Evolutionary conservation across 2,329 filamentous ascomycete species (phyloP), one percentile per base, ranked within the genome.

Genomic region (Cladosporium velox): DNA sequence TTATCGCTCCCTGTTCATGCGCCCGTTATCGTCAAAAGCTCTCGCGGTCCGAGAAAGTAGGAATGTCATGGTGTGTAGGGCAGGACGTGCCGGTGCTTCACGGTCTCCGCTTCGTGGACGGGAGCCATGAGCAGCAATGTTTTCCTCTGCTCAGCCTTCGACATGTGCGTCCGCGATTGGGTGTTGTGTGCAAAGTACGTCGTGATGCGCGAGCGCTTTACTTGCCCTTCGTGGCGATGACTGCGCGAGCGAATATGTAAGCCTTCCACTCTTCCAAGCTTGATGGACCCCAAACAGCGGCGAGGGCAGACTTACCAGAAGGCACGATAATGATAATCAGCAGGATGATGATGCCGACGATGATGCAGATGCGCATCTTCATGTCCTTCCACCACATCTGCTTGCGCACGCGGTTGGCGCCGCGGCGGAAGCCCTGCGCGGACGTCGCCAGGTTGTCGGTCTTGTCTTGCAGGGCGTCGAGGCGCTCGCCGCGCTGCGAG

Each of bases 301-400:
- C 38, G 38, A 24, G 41, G 38, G 14, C 55, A 14, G 18, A 65
- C 69, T 71, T 88, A 97, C 94, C 92, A 73, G 90, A 86, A 71
- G 95, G 95, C 73, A 98, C 89, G 77, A 99, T 95, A 79, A 99
- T 98, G 79, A 99, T 87, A 73, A 96, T 83, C 72, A 99, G 87
- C 74, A 99, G 85, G 73, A 98, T 87, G 79, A 98, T 90, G 80
- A 99, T 91, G 76, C 93, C 95, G 67, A 89, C 85, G 77, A 96
- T 91, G 74, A 99, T 85, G 83, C 94, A 98, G 85, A 97, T 95
- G 80, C 95, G 90, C 95, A 99, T 99, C 88, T 98, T 98, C 92
- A 97, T 96, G 78, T 98, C 94, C 87, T 98, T 98, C 94, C 93
- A 98, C 94, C 94, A 98, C 94, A 98, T 98, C 81, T 96, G 90